Percentiles rank a stretch among this genome's conserved stretches.
Conservation (phyloP, 2,329 filamentous ascomycete species). For the Colletotrichum tofieldiae region DNA sequence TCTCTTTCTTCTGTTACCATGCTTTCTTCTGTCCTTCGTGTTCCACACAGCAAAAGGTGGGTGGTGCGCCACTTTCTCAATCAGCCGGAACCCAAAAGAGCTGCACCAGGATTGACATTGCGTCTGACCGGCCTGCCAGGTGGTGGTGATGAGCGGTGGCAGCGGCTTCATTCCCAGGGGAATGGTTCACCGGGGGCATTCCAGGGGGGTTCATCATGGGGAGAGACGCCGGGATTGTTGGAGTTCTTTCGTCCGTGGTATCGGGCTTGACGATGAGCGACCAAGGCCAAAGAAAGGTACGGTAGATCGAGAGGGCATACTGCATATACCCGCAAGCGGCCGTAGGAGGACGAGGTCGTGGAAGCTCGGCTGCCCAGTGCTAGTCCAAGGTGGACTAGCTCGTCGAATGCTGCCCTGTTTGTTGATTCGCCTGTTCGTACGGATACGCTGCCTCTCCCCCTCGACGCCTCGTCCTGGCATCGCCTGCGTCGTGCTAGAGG, state of each 20-base stretch:
- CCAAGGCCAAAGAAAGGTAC: conserved; percentile 3
- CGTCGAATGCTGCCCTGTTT: background rate
- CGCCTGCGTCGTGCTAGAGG: conserved; percentile 1
- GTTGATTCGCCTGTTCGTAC: background rate
- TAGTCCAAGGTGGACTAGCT: background rate
- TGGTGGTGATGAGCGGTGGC: conserved; percentile 5
- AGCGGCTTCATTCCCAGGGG: conserved; percentile 33
- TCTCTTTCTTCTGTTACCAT: background rate
- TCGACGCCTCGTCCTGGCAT: background rate
- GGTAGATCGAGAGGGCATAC: background rate
- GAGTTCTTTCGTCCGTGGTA: background rate
- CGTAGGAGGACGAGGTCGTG: background rate
- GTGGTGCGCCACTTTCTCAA: background rate
- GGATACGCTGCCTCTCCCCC: background rate
- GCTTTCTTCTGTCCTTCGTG: background rate
- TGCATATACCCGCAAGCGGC: background rate
- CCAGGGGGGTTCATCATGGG: background rate
- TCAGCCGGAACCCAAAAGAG: conserved; percentile 4
- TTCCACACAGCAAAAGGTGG: background rate
- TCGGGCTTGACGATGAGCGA: background rate
- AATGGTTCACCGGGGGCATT: conserved; percentile 20
- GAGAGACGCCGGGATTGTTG: background rate
- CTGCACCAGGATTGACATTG: conserved; percentile 30
- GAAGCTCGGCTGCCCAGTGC: background rate
- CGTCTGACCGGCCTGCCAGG: background rate